A percentile compares a stretch with the other conserved stretches of the same genome.
Evolutionary conservation across 495 filamentous ascomycete genomes (phyloP).

Genomic region (Penicillium fimorum): DNA sequence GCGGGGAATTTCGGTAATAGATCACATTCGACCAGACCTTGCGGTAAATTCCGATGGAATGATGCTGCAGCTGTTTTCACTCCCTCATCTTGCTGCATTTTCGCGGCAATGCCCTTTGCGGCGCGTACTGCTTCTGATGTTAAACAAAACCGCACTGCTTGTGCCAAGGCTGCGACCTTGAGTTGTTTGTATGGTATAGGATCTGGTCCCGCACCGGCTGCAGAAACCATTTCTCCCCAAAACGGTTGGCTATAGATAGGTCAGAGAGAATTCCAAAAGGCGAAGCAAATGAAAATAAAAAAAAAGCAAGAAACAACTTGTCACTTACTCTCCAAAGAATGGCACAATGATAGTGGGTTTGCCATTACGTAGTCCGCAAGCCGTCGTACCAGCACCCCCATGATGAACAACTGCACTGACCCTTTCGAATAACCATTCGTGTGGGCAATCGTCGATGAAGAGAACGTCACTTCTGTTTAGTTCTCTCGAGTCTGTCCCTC

Average conservation of each 20-base stretch:
- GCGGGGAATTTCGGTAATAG: slow-evolving; percentile 63
- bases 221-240: slow-evolving; percentile 68
- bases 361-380: slow-evolving; percentile 53
- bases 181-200: slow-evolving; percentile 65
- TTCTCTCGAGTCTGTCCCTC: slow-evolving; percentile 28
- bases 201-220: slow-evolving; percentile 59
- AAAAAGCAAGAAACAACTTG: neutral
- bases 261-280: neutral
- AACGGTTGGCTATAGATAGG: slow-evolving; percentile 57
- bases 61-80: slow-evolving; percentile 65
- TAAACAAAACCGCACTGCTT: slow-evolving; percentile 67
- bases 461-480: slow-evolving; percentile 38
- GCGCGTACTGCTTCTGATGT: slow-evolving; percentile 53
- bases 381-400: slow-evolving; percentile 61
- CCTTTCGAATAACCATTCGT: slow-evolving; percentile 63
- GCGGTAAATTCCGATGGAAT: slow-evolving; percentile 62
- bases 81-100: slow-evolving; percentile 66
- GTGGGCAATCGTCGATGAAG: slow-evolving; percentile 57
- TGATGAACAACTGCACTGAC: slow-evolving; percentile 60
- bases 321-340: slow-evolving; percentile 58
- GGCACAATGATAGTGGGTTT: slow-evolving; percentile 58
- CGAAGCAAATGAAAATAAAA: too few relatives aligned
- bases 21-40: slow-evolving; percentile 66
- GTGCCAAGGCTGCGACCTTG: slow-evolving; percentile 59
- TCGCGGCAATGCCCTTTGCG: slow-evolving; percentile 55